A percentile compares a stretch with the other conserved stretches of the same genome.
These are phyloP conservation scores for Hypoxylon sp. DNA, from an alignment of 2,329 filamentous ascomycete genomes.

Conservation along the genomic window DNA sequence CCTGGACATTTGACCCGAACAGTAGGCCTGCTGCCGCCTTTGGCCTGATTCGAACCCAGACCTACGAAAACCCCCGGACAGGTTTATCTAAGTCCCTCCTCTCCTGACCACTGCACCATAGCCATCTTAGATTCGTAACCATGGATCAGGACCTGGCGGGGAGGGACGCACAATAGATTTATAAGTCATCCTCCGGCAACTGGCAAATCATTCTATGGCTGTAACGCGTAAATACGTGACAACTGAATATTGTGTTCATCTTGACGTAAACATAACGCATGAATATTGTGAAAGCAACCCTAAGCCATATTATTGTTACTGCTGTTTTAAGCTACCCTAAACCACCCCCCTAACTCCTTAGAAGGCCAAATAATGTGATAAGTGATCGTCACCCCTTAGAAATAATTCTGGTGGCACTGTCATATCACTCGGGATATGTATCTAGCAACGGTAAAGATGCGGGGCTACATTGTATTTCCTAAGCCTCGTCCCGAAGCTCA, in stretches of 20 bases:
- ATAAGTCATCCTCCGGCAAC: background rate
- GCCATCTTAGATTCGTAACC: background rate
- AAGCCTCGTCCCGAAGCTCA: background rate
- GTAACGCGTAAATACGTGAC: background rate
- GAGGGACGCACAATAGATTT: background rate
- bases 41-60: background rate
- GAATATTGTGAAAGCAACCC: background rate
- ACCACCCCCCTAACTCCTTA: background rate
- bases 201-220: background rate
- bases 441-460: background rate
- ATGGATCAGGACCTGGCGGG: background rate
- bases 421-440: background rate
- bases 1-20: background rate
- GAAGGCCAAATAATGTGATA: background rate
- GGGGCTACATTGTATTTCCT: background rate
- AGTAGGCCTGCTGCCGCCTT: background rate
- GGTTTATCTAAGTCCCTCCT: background rate
- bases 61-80: slow-evolving; percentile 5
- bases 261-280: background rate
- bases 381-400: background rate
- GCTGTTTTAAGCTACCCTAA: background rate
- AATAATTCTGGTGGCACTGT: background rate
- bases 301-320: slow-evolving; percentile 8
- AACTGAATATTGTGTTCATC: background rate
- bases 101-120: background rate